These are phyloP conservation scores for Zygotorulaspora chibaensis DNA, from an alignment of 805 yeast genomes.

Conservation along the genomic window DNA sequence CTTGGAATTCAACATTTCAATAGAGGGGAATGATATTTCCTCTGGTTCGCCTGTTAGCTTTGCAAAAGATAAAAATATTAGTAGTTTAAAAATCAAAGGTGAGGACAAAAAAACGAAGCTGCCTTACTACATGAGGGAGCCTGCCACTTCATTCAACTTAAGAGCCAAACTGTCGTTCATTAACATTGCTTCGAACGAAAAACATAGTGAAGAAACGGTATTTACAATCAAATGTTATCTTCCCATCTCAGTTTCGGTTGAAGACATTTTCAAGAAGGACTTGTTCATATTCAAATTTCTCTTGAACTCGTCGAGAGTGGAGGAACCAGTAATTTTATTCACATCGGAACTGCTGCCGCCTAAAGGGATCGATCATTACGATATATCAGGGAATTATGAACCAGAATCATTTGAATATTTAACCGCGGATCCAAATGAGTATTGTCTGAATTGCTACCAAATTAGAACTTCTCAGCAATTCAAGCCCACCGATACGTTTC, in stretches of 20 bases:
- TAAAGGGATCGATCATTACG: constrained; percentile 12
- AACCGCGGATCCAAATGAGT: constrained; percentile 19
- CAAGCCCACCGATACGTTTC: constrained; percentile 20
- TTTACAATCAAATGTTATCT: constrained; percentile 19
- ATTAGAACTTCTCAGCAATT: constrained; percentile 17
- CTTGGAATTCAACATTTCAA: constrained; percentile 8
- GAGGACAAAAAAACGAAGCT: constrained; percentile 3
- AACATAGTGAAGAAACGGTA: constrained; percentile 17
- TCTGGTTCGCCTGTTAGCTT: constrained; percentile 12
- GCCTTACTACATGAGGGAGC: constrained; percentile 18
- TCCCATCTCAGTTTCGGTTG: constrained; percentile 33
- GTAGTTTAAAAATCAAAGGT: constrained; percentile 3
- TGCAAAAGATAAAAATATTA: constrained; percentile 3
- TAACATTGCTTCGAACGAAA: constrained; percentile 2
- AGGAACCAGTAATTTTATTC: constrained; percentile 27
- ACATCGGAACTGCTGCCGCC: constrained; percentile 15
- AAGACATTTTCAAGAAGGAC: constrained; percentile 30
- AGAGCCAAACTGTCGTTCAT: constrained; percentile 14
- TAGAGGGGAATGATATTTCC: constrained; percentile 2
- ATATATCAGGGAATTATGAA: constrained; percentile 19
- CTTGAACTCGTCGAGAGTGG: constrained; percentile 22
- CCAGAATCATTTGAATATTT: constrained; percentile 19
- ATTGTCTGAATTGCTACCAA: constrained; percentile 28
- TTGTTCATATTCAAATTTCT: constrained; percentile 30
- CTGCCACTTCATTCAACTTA: constrained; percentile 19